These are phyloP conservation scores for Didymella lethalis DNA, from an alignment of 2,329 filamentous ascomycete species.

Conservation along the genomic window DNA sequence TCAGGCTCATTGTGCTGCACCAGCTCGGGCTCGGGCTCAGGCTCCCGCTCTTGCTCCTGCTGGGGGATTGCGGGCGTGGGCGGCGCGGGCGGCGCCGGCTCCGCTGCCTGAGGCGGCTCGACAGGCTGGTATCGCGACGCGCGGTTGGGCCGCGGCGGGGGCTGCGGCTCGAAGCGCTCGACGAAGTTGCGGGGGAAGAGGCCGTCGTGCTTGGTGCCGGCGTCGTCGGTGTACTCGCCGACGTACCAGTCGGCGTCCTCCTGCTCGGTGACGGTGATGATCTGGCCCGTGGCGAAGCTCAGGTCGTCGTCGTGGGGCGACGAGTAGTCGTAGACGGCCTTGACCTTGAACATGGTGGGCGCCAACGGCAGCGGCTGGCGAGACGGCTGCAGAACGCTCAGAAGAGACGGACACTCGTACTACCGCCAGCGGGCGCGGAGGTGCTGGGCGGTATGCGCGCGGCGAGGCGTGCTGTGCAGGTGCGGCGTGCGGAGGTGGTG, in stretches of 20 bases:
- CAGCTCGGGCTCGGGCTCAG: conserved; percentile 37
- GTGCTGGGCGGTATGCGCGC: neutral
- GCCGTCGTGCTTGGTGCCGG: conserved; percentile 78
- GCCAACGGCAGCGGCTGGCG: conserved; percentile 12
- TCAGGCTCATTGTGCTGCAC: conserved; percentile 38
- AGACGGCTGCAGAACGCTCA: conserved; percentile 12
- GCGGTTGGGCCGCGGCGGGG: conserved; percentile 84
- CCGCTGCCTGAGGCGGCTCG: conserved; percentile 39
- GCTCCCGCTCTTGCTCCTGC: conserved; percentile 34
- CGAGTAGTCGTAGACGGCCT: conserved; percentile 92
- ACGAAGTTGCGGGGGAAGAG: conserved; percentile 98
- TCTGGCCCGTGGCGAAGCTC: conserved; percentile 81
- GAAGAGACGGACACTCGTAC: neutral
- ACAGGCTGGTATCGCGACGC: conserved; percentile 60
- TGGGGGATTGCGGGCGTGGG: conserved; percentile 40
- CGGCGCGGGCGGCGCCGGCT: conserved; percentile 40
- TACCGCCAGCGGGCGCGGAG: conserved; percentile 2
- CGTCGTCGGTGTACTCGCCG: conserved; percentile 82
- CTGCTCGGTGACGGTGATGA: conserved; percentile 91
- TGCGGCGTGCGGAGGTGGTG: neutral
- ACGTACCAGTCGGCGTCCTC: conserved; percentile 95
- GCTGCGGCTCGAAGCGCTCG: conserved; percentile 90
- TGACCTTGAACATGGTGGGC: conserved; percentile 78
- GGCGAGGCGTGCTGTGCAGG: neutral
- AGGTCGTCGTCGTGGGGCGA: conserved; percentile 96